These are phyloP conservation scores for Draba incana DNA, from an alignment of 345 rosid genomes.

Conservation along the genomic window DNA sequence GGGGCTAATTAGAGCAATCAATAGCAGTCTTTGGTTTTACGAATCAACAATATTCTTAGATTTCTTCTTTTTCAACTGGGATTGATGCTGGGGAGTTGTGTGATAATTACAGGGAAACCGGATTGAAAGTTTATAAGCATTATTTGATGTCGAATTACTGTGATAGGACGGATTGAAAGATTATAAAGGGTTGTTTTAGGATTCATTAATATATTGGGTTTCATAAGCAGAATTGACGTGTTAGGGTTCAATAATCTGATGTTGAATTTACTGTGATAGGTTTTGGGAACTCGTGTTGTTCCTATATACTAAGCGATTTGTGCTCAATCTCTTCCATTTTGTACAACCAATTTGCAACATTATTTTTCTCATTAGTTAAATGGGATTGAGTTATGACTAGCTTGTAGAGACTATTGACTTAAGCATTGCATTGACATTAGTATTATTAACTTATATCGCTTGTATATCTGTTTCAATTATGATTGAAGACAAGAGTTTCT, in stretches of 20 bases:
- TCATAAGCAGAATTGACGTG: conserved; percentile 5
- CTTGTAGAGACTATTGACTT: conserved; percentile 1
- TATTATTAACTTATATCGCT: neutral
- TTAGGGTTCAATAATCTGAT: conserved; percentile 12
- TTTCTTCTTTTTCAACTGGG: neutral
- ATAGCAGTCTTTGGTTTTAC: neutral
- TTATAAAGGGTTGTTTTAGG: neutral
- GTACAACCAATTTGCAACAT: conserved; percentile 10
- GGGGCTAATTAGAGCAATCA: conserved; percentile 5
- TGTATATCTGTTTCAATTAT: conserved; percentile 10
- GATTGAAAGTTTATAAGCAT: neutral
- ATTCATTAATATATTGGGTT: conserved; percentile 1
- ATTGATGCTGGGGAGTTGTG: conserved; percentile 25
- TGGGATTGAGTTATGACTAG: conserved; percentile 10
- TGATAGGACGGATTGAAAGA: neutral
- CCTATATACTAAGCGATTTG: conserved; percentile 8
- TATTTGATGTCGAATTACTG: neutral
- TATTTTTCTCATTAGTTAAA: neutral
- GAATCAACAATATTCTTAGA: neutral
- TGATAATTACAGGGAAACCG: conserved; percentile 2
- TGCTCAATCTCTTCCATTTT: conserved; percentile 19
- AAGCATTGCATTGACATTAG: conserved; percentile 4
- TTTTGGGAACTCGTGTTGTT: conserved; percentile 12
- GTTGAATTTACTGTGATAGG: conserved; percentile 6
- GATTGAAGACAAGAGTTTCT: conserved; percentile 7